Evolutionary conservation across 805 yeast genomes (phyloP), one percentile per base, ranked within the genome.

Genomic region (Candida railenensis): DNA sequence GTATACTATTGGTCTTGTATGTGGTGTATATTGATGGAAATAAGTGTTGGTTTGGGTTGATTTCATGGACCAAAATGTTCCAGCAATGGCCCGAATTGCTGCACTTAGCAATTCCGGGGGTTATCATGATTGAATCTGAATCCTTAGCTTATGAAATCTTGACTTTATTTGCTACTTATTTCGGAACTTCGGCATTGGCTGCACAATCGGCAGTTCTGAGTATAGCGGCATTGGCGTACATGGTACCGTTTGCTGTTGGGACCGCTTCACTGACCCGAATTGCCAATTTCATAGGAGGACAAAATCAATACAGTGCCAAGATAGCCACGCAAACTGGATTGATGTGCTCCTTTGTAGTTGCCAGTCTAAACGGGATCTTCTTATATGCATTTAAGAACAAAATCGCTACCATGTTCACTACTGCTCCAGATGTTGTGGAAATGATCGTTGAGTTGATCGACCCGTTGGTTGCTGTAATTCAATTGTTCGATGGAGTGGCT

Each of bases 21-120:
- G 73, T 66, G 33, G 43, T 71, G 0, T 76, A 69, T 49, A 62
- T 85, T 34, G 88, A 85, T 54, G 92, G 91, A 1, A 64, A 62
- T 22, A 76, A 78, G 54, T 87, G 92, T 55, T 86, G 92, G 92
- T 77, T 69, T 50, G 92, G 92, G 0, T 25, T 71, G 4, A 61
- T 60, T 18, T 70, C 80, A 25, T 53, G 76, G 0, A 32, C 53
- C 2, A 66, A 69, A 44, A 46, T 71, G 21, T 64, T 70, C 45
- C 52, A 49, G 22, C 63, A 64, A 44, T 73, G 77, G 77, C 57
- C 63, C 21, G 58, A 56, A 30, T 52, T 73, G 19, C 59, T 61
- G 12, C 65, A 61, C 36, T 58, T 73, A 48, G 78, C 77, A 0
- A 55, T 73, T 21, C 78, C 78, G 1, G 77, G 78, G 4, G 69